Base-by-base conservation (phyloP, 768 basidiomycete genomes). In the Pholiota microspora region DNA sequence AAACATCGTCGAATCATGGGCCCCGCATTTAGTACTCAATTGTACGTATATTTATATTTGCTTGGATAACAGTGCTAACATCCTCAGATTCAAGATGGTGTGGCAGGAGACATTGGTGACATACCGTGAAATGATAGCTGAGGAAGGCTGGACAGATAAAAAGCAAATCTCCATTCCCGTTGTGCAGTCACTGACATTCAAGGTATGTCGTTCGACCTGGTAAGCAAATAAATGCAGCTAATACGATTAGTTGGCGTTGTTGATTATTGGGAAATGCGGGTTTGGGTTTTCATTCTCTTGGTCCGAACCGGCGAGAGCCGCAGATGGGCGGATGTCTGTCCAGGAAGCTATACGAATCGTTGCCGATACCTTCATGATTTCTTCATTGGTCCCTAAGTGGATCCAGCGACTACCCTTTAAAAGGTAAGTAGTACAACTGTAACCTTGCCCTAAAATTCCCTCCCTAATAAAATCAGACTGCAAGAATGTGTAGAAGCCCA, bases 251-350 rank as follows among this genome's bases (percentile, higher is more conserved):
- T 54, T 77, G 15, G 73, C 78, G 3, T 67, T 79, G 5, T 59
- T 79, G n/a, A 64, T 78, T 8, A 71, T 81, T 23, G 74, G 72
- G 7, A 71, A 65, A 59, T 80, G 78, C 53, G 78, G 75, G 2
- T 79, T 80, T 48, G 80, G 79, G 1, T 73, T 79, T 34, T 62
- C 70, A 0, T 74, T 77, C 40, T 67, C 66, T 32, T 80, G 77
- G 78, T 59, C 59, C 9, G 62, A 70, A 3, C 77, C 76, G 21
- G 72, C 77, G 0, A 66, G 54, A 8, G 62, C 70, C 1, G 58
- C 69, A 3, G 71, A 75, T 51, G 75, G 77, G 5, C 63, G 44
- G 2, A 71, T 78, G 67, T 69, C 75, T 2, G 44, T 64, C 4
- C 61, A 64, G 51, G 59, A 64, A 46, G 59, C 64, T 3, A 51